Base-by-base conservation (phyloP, 2,329 filamentous ascomycete genomes). In the Trichoderma koningii region DNA sequence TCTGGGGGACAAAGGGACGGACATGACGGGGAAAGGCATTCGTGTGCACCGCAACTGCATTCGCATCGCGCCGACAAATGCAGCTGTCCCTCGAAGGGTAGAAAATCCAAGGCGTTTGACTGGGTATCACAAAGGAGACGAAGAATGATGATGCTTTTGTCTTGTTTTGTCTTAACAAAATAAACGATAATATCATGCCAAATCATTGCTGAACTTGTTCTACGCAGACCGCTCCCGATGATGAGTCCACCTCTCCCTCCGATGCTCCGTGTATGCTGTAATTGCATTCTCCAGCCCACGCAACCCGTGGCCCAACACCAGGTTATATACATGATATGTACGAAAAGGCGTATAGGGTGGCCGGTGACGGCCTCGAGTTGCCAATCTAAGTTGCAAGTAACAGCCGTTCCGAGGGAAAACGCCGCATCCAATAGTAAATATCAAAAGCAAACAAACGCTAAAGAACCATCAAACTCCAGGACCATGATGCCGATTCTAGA, bases 331-430 rank as follows among this genome's bases (percentile, higher is more conserved):
- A 55, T 26, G 28, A 41, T 51, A 65, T 60, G 48, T 55, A 65
- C 56, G 47, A 61, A 65, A 53, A 34, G 19, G 28, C 52, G 19
- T 42, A 45, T 41, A 45, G 45, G 42, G 21, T 30, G 50, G 56
- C 64, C 44, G 44, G 55, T 64, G 53, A 64, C 52, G 44, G 64
- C 62, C 34, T 47, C 44, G 42, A 60, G 48, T 42, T 41, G 38
- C 48, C 63, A 48, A 55, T 64, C 61, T 64, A 64, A 64, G 30
- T 56, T 64, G 61, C 61, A 64, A 64, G 34, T 56, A 45, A 52
- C 34, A 30, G 52, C 45, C 30, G 42, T 26, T 19, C 38, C 45
- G 52, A 52, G n/a, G 14, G 14, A 19, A 45, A 45, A 44, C 34
- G 52, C 47, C 44, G 23, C 26, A 41, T 38, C 47, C 47, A 21